phyloP scores from a whole-genome alignment of 306 rosid species.

The Citrullus mucosospermus region DNA sequence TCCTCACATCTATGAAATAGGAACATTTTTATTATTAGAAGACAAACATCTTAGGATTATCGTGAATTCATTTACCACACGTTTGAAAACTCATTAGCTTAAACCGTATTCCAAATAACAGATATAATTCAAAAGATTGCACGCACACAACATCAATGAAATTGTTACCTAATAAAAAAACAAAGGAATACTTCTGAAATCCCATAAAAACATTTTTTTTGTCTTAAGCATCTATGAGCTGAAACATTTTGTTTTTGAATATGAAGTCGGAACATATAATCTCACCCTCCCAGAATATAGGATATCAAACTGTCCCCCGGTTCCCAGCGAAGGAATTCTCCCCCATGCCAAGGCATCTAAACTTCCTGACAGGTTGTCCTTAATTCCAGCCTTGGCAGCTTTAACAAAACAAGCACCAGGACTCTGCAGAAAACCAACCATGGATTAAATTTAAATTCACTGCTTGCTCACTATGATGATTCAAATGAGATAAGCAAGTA shows the following conservation, averaged over 20 bases:
- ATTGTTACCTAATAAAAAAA: no score
- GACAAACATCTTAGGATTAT: neutral
- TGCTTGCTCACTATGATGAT: constrained; percentile 5
- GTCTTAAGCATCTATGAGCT: neutral
- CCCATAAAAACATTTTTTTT: neutral
- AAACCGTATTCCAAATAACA: neutral
- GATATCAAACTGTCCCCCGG: constrained; percentile 68
- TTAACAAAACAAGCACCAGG: constrained; percentile 72
- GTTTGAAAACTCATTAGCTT: neutral
- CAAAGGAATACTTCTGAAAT: neutral
- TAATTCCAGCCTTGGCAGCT: constrained; percentile 72
- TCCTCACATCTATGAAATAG: neutral
- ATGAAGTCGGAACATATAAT: neutral
- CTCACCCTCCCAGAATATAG: constrained; percentile 49
- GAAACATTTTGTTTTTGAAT: neutral
- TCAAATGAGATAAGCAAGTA: neutral
- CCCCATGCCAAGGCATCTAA: constrained; percentile 93
- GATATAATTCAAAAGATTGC: neutral
- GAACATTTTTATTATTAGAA: neutral
- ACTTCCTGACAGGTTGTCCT: constrained; percentile 55
- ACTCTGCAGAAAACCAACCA: constrained; percentile 44
- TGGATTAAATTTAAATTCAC: constrained; percentile 1
- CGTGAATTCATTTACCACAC: neutral
- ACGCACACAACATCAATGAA: neutral
- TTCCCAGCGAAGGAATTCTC: constrained; percentile 54